phyloP scores from a whole-genome alignment of 2,329 filamentous ascomycete species.

The Xylaria arbuscula region DNA sequence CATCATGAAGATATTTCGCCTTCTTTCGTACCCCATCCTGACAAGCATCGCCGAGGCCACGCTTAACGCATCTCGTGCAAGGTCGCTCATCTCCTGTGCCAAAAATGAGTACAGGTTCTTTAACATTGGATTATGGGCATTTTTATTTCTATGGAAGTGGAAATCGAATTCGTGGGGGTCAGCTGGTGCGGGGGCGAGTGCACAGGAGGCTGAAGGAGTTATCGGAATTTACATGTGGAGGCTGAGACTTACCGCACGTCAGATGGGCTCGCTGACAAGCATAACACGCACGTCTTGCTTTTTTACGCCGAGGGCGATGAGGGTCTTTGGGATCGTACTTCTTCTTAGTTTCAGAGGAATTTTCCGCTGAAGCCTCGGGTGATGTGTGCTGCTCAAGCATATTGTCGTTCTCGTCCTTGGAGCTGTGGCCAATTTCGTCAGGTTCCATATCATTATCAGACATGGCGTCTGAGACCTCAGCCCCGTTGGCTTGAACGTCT shows the following conservation, averaged over 20 bases:
- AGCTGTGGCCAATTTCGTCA: conserved; percentile 54
- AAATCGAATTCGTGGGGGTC: conserved; percentile 36
- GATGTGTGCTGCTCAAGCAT: conserved; percentile 62
- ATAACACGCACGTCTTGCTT: conserved; percentile 94
- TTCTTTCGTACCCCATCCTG: conserved; percentile 98
- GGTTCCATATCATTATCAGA: conserved; percentile 70
- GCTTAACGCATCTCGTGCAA: conserved; percentile 93
- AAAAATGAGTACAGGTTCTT: conserved; percentile 39
- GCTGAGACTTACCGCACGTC: conserved; percentile 85
- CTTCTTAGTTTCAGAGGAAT: conserved; percentile 67
- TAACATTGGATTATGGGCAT: conserved; percentile 13
- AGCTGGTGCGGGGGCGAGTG: conserved; percentile 30
- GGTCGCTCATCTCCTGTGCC: conserved; percentile 88
- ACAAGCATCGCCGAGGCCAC: conserved; percentile 88
- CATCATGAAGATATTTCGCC: conserved; percentile 98
- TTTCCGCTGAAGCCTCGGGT: conserved; percentile 58
- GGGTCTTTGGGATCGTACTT: conserved; percentile 89
- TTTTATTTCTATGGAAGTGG: conserved; percentile 25
- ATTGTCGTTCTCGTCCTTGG: conserved; percentile 63
- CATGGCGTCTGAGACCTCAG: conserved; percentile 68
- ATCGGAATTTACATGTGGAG: conserved; percentile 43
- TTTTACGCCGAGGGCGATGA: conserved; percentile 88
- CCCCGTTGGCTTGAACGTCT: conserved; percentile 63
- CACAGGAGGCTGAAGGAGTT: conserved; percentile 40
- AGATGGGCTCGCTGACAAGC: conserved; percentile 97